phyloP scores from a whole-genome alignment of 179 eudicot species.

The Drosera spatulata region DNA sequence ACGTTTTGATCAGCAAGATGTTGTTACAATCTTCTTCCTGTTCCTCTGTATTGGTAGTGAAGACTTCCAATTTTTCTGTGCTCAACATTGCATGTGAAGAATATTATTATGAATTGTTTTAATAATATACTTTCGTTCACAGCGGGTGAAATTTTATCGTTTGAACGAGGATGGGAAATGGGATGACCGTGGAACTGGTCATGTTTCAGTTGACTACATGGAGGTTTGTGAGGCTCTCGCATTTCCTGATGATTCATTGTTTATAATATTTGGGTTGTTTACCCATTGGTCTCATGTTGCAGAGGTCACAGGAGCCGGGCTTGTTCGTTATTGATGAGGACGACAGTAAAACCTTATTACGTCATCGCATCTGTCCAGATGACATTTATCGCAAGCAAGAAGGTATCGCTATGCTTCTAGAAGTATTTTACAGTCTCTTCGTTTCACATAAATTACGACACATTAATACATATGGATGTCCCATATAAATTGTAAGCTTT shows the following conservation, averaged over 20 bases:
- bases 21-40: too few relatives aligned
- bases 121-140: conserved; percentile 6
- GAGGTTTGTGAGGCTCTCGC: conserved; percentile 42
- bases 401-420: conserved; percentile 33
- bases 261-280: background rate
- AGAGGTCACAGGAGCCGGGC: conserved; percentile 84
- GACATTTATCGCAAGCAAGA: conserved; percentile 93
- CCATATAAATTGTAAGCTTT: too few relatives aligned
- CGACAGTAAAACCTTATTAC: conserved; percentile 75
- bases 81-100: too few relatives aligned
- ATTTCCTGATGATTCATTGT: background rate
- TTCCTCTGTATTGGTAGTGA: too few relatives aligned
- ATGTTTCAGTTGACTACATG: conserved; percentile 82
- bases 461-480: too few relatives aligned
- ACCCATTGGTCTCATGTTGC: conserved; percentile 6
- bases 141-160: conserved; percentile 96
- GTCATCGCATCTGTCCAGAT: conserved; percentile 72
- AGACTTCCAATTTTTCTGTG: too few relatives aligned
- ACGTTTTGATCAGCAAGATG: too few relatives aligned
- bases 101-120: background rate
- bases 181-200: conserved; percentile 99
- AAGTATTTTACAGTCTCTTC: background rate
- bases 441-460: too few relatives aligned
- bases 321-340: conserved; percentile 87
- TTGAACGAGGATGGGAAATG: conserved; percentile 87